Base-by-base conservation (phyloP, 208 protist species). In the Trypanosoma cruzi region DNA sequence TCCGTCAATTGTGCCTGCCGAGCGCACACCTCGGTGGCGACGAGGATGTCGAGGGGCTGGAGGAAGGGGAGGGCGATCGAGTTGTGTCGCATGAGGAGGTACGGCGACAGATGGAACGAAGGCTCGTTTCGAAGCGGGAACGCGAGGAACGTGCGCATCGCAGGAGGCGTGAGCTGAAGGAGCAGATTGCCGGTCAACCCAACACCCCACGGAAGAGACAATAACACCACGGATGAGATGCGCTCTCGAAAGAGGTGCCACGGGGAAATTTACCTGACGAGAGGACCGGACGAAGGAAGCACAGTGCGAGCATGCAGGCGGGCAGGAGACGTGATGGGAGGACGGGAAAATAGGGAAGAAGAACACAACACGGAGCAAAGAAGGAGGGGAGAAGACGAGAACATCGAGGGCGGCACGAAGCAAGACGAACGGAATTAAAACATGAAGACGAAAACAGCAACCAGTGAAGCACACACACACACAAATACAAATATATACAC, bases 11-110 rank as follows among this genome's bases (percentile, higher is more conserved):
- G 32, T 86, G 85, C 48, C 81, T 96, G 13, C 92, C 92, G 31
- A 94, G 82, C 65, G 86, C 89, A 44, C 88, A 85, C 68, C 73
- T 93, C 58, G 83, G 73, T 55, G 74, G 73, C 42, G 81, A 77
- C 36, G 82, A 85, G 18, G 73, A 59, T 8, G 60, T 31, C 44
- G 76, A 84, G 14, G 66, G 73, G 29, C 18, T 64, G 28, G 75
- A 78, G 24, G 85, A 87, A 7, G 24, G 77, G 4, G 88, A 89
- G 34, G 88, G 93, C 42, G 87, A 92, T 59, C 75, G 79, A 32
- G 81, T 96, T 24, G 84, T 96, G 28, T 94, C 87, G 6, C 92
- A 96, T 68, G 88, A 92, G 52, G 85, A 90, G 26, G 68, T 96
- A 46, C 86, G 92, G 22, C 71, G 69, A 57, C 86, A 95, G 80